phyloP scores from a whole-genome alignment of 2,329 filamentous ascomycete species.

The Ambrosiella cleistominuta region DNA sequence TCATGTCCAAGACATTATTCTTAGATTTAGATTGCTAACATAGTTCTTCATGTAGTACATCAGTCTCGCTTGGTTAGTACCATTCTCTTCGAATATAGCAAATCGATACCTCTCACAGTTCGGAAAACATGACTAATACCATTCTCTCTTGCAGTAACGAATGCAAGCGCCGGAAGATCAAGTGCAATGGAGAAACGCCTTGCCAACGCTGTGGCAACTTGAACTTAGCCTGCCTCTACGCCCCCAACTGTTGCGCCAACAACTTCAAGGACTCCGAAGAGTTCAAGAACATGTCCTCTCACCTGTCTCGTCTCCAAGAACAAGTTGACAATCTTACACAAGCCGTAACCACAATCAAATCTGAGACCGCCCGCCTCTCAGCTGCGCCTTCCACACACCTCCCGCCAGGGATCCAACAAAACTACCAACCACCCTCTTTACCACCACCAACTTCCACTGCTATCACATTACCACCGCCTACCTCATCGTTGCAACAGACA shows the following conservation, averaged over 20 bases:
- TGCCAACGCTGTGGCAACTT: constrained; percentile 53
- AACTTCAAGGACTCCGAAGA: constrained; percentile 88
- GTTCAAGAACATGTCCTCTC: constrained; percentile 62
- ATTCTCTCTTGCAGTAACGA: constrained; percentile 37
- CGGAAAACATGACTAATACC: neutral
- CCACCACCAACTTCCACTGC: constrained; percentile 1
- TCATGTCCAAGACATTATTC: neutral
- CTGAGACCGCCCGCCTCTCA: constrained; percentile 29
- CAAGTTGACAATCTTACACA: constrained; percentile 66
- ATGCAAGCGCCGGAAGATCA: constrained; percentile 59
- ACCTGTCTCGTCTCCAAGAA: constrained; percentile 60
- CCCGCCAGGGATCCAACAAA: neutral
- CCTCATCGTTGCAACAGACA: constrained; percentile 2
- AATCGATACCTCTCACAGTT: constrained; percentile 1
- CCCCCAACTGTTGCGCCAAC: constrained; percentile 50
- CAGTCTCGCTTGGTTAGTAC: constrained; percentile 40
- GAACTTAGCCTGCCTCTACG: constrained; percentile 47
- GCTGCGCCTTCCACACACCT: neutral
- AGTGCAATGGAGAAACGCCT: constrained; percentile 53
- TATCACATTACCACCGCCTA: constrained; percentile 6
- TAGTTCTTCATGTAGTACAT: constrained; percentile 30
- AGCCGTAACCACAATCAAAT: constrained; percentile 50
- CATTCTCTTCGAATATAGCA: neutral
- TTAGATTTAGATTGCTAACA: neutral
- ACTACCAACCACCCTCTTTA: constrained; percentile 1